Evolutionary conservation across 371 early-diverging fungal species (phyloP).

Genomic region (Chytridium lagenaria): DNA sequence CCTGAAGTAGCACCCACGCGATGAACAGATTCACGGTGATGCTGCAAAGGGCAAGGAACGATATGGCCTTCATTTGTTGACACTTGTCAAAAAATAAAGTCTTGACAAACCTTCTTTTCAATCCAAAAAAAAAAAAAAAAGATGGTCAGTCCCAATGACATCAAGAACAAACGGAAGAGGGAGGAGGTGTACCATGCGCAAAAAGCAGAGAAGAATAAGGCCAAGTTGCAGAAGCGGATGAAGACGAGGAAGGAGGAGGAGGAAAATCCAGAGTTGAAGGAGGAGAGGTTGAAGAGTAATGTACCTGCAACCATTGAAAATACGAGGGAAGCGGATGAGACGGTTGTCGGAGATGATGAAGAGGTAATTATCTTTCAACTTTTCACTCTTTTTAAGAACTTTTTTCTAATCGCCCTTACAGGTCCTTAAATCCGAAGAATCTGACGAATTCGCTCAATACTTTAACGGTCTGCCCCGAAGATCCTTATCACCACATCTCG

Average conservation of each 20-base stretch:
- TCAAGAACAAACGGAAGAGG: constrained; percentile 62
- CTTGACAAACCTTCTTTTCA: no score
- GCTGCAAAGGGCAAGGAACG: no score
- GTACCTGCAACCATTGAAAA: constrained; percentile 93
- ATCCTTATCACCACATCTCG: constrained; percentile 89
- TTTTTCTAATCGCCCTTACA: constrained; percentile 22
- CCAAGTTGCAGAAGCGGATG: constrained; percentile 76
- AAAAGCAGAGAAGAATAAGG: constrained; percentile 72
- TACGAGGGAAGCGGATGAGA: constrained; percentile 92
- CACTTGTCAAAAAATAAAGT: no score
- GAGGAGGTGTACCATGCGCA: constrained; percentile 76
- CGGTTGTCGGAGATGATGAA: constrained; percentile 84
- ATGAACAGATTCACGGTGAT: no score
- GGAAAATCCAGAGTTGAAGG: constrained; percentile 86
- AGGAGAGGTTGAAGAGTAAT: constrained; percentile 87
- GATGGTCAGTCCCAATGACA: constrained; percentile 37
- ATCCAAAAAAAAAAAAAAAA: constrained; percentile 13
- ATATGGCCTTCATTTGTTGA: no score
- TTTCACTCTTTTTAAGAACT: background rate
- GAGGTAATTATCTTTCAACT: constrained; percentile 49
- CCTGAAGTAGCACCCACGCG: no score
- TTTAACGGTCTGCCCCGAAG: constrained; percentile 89
- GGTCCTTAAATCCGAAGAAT: constrained; percentile 85
- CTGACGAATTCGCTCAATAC: constrained; percentile 92
- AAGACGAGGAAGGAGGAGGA: constrained; percentile 79